phyloP scores from a whole-genome alignment of 371 early-diverging fungal genomes.

The Actinomucor elegans region DNA sequence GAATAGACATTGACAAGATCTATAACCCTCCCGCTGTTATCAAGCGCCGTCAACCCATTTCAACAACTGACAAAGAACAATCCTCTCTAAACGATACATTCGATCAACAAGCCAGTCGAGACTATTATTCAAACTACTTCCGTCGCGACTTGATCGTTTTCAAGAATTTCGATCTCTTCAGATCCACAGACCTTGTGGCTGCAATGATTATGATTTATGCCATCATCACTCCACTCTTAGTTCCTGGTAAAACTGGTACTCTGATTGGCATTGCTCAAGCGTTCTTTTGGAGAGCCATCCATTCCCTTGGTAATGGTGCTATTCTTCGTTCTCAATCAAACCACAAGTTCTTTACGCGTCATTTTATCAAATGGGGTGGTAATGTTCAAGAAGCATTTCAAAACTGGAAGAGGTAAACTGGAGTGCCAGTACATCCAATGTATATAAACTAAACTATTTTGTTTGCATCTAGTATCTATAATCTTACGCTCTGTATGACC shows the following conservation, averaged over 20 bases:
- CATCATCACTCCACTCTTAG: constrained; percentile 62
- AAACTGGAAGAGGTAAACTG: constrained; percentile 84
- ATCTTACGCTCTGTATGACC: constrained; percentile 84
- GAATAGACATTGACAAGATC: constrained; percentile 84
- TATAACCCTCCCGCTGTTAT: constrained; percentile 66
- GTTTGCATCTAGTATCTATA: constrained; percentile 67
- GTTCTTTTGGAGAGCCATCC: constrained; percentile 83
- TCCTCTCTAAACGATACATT: background rate
- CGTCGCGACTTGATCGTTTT: constrained; percentile 87
- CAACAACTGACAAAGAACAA: background rate
- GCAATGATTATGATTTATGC: constrained; percentile 76
- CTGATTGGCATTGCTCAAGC: constrained; percentile 65
- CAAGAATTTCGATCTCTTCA: constrained; percentile 85
- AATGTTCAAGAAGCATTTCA: constrained; percentile 84
- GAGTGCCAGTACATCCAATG: too few relatives aligned
- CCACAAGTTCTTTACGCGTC: constrained; percentile 81
- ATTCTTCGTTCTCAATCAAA: constrained; percentile 78
- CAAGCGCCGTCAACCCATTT: constrained; percentile 1
- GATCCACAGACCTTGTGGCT: constrained; percentile 80
- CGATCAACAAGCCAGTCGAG: background rate
- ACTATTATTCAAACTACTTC: constrained; percentile 59
- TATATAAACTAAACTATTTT: background rate
- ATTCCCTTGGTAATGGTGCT: constrained; percentile 78
- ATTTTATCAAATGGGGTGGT: constrained; percentile 91
- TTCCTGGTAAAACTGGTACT: constrained; percentile 46